These are phyloP conservation scores for Botrytis galanthina DNA, from an alignment of 2,329 filamentous ascomycete genomes.

Conservation along the genomic window DNA sequence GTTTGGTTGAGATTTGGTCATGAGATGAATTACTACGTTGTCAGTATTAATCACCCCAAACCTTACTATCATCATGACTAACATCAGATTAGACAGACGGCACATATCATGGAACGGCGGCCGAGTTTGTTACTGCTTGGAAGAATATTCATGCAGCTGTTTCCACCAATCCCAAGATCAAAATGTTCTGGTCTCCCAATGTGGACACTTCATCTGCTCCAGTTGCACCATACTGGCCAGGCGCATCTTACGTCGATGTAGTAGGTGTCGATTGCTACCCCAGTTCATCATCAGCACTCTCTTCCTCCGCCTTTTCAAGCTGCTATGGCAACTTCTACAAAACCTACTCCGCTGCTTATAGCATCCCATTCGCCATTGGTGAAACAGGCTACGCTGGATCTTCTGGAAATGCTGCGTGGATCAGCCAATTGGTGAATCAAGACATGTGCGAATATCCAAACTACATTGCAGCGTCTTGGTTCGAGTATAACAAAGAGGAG, in stretches of 20 bases:
- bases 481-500: slow-evolving; percentile 21
- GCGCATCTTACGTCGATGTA: slow-evolving; percentile 18
- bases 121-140: slow-evolving; percentile 21
- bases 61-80: neutral
- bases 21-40: slow-evolving; percentile 24
- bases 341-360: slow-evolving; percentile 13
- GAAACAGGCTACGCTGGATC: slow-evolving; percentile 19
- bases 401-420: slow-evolving; percentile 16
- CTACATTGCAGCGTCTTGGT: slow-evolving; percentile 21
- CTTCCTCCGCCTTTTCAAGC: slow-evolving; percentile 6
- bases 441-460: slow-evolving; percentile 22
- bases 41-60: neutral
- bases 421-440: slow-evolving; percentile 19
- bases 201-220: slow-evolving; percentile 2
- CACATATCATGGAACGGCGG: slow-evolving; percentile 16
- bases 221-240: slow-evolving; percentile 16
- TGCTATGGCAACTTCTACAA: slow-evolving; percentile 19
- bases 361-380: slow-evolving; percentile 21
- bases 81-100: neutral
- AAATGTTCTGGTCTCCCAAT: slow-evolving; percentile 22
- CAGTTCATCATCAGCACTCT: neutral
- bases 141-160: slow-evolving; percentile 18
- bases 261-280: slow-evolving; percentile 22
- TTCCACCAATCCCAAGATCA: slow-evolving; percentile 1
- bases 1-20: slow-evolving; percentile 23